Conservation (phyloP, 2,329 filamentous ascomycete species). For the Pezicula neosporulosa region DNA sequence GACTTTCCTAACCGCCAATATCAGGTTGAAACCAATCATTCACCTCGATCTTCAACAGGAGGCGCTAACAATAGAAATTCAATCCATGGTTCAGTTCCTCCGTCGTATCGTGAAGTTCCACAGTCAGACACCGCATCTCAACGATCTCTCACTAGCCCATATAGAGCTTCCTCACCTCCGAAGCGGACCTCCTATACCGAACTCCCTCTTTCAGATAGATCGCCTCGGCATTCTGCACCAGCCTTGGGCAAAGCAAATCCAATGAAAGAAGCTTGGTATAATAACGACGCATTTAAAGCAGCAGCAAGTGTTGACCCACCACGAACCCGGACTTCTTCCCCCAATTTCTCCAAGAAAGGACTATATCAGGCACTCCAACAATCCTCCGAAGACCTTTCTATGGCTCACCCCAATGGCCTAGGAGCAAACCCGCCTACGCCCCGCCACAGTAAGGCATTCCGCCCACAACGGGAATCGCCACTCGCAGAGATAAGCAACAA, state of each 20-base stretch:
- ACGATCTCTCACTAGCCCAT: background rate
- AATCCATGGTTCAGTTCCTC: slow-evolving; percentile 1
- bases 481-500: slow-evolving; percentile 44
- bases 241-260: background rate
- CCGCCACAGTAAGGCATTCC: slow-evolving; percentile 31
- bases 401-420: slow-evolving; percentile 48
- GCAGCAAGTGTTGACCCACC: slow-evolving; percentile 18
- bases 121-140: slow-evolving; percentile 1
- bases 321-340: slow-evolving; percentile 8
- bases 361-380: slow-evolving; percentile 29
- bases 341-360: slow-evolving; percentile 10
- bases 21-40: slow-evolving; percentile 43
- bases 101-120: background rate
- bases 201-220: slow-evolving; percentile 41
- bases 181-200: slow-evolving; percentile 46
- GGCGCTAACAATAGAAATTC: slow-evolving; percentile 45
- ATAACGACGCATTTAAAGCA: slow-evolving; percentile 23
- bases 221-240: background rate
- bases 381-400: slow-evolving; percentile 25
- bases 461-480: slow-evolving; percentile 26
- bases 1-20: slow-evolving; percentile 55
- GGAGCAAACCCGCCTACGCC: slow-evolving; percentile 43
- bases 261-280: slow-evolving; percentile 21
- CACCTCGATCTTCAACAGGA: slow-evolving; percentile 40
- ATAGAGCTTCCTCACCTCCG: slow-evolving; percentile 9